These are phyloP conservation scores for Globisporangium nunn DNA, from an alignment of 352 stramenopile genomes.

Conservation along the genomic window DNA sequence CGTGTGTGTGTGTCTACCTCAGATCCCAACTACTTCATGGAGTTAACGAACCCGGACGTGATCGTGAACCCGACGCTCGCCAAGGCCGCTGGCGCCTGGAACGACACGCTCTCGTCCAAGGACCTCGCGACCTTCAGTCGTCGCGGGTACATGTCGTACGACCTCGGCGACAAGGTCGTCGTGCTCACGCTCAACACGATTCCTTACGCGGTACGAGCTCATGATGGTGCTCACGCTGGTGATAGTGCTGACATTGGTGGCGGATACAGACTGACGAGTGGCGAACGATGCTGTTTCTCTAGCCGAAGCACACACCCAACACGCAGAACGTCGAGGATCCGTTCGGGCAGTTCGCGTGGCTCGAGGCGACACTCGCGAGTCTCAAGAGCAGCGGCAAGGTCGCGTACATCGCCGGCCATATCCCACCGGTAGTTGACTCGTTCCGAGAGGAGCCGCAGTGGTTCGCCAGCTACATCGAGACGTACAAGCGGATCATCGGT, in stretches of 20 bases:
- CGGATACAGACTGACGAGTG: too few species aligned
- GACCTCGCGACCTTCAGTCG: constrained; percentile 52
- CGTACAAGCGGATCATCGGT: constrained; percentile 72
- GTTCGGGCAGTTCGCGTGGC: constrained; percentile 87
- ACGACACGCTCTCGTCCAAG: constrained; percentile 32
- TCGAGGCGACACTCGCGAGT: constrained; percentile 62
- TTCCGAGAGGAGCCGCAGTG: constrained; percentile 79
- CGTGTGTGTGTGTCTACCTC: not conserved
- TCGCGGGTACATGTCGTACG: constrained; percentile 56
- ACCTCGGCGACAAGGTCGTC: constrained; percentile 51
- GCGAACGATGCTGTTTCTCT: not conserved
- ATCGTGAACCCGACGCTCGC: constrained; percentile 51
- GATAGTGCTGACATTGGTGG: not conserved
- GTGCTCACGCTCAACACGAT: constrained; percentile 80
- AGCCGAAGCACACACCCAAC: constrained; percentile 74
- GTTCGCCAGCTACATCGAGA: constrained; percentile 76
- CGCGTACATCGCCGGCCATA: constrained; percentile 88
- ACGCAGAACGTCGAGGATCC: constrained; percentile 69
- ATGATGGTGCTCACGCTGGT: not conserved
- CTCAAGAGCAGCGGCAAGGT: constrained; percentile 34
- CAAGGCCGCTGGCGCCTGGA: constrained; percentile 45
- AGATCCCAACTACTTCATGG: constrained; percentile 75
- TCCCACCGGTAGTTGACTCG: constrained; percentile 86
- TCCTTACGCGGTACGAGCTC: constrained; percentile 56
- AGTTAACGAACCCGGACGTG: constrained; percentile 49